Evolutionary conservation across 2,329 filamentous ascomycete genomes (phyloP).

Genomic region (Immersiporthe knoxdaviesiana): DNA sequence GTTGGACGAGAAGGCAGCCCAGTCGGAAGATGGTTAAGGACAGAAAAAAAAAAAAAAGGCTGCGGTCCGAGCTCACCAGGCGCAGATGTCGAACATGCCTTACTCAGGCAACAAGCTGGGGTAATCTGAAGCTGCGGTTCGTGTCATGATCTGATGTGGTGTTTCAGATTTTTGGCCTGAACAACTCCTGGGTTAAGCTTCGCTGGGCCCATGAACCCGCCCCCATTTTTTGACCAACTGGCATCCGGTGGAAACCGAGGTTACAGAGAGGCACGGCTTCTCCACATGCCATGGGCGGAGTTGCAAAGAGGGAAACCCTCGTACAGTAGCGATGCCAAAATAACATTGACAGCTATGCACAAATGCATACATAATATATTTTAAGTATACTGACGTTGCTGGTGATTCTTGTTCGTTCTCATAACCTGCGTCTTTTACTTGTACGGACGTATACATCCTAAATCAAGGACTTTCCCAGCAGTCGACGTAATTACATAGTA

Average conservation of each 20-base stretch:
- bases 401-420: not conserved
- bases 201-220: constrained; percentile 13
- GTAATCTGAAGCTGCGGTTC: constrained; percentile 9
- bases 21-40: not conserved
- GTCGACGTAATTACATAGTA: too few relatives aligned
- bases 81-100: not conserved
- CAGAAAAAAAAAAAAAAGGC: not conserved
- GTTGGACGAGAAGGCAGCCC: not conserved
- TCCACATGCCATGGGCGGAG: constrained; percentile 11
- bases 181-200: constrained; percentile 20
- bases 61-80: not conserved
- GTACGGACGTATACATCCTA: too few relatives aligned
- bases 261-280: not conserved
- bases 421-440: too few relatives aligned
- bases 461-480: too few relatives aligned
- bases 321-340: constrained; percentile 19
- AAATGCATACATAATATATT: not conserved
- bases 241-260: constrained; percentile 6
- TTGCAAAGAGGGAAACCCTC: not conserved
- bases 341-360: constrained; percentile 19
- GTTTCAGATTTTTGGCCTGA: constrained; percentile 25
- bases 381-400: not conserved
- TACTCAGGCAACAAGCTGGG: not conserved
- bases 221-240: constrained; percentile 12
- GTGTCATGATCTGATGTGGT: constrained; percentile 24